These are phyloP conservation scores for Aeschynomene evenia DNA, from an alignment of 306 rosid genomes.

Conservation along the genomic window DNA sequence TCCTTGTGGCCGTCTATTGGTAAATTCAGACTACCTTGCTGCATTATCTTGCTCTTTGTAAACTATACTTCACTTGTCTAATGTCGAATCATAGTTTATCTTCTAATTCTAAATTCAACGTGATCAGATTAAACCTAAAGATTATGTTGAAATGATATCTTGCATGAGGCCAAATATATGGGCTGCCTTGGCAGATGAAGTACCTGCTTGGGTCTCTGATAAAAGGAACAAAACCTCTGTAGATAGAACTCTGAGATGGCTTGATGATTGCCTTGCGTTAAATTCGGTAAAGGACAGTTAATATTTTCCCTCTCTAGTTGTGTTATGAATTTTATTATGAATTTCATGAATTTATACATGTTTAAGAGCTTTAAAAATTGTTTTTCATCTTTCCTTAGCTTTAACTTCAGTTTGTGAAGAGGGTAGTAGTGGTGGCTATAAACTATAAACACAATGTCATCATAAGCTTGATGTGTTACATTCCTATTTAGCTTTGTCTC, in stretches of 20 bases:
- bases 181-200: slow-evolving; percentile 92
- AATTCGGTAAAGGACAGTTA: slow-evolving; percentile 46
- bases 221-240: slow-evolving; percentile 84
- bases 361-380: neutral
- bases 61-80: neutral
- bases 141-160: slow-evolving; percentile 71
- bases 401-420: neutral
- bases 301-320: slow-evolving; percentile 15
- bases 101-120: slow-evolving; percentile 17
- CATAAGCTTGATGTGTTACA: neutral
- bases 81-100: slow-evolving; percentile 1
- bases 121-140: slow-evolving; percentile 77
- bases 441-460: neutral
- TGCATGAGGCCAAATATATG: slow-evolving; percentile 75
- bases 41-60: neutral
- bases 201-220: slow-evolving; percentile 80
- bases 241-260: slow-evolving; percentile 91
- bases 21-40: slow-evolving; percentile 33
- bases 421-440: neutral
- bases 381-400: neutral
- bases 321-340: slow-evolving; percentile 2
- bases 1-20: slow-evolving; percentile 83
- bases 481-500: slow-evolving; percentile 5
- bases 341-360: neutral
- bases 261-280: slow-evolving; percentile 77